phyloP scores from a whole-genome alignment of 108 stramenopile genomes.

The Nitzschia sp. region DNA sequence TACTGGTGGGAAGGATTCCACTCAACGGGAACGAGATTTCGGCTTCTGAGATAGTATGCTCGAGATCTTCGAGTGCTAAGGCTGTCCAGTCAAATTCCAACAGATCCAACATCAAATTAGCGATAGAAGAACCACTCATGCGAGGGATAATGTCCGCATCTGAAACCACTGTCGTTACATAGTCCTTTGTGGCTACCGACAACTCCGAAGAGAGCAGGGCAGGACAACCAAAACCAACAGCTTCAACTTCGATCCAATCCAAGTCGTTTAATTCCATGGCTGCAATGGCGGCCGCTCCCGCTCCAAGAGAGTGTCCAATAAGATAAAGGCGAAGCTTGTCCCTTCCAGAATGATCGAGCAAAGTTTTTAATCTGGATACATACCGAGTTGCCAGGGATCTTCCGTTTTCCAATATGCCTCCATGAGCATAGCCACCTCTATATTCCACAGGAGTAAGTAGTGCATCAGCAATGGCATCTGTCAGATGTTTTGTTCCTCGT shows the following conservation, averaged over 20 bases:
- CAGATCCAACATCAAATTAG: conserved; percentile 61
- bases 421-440: conserved; percentile 73
- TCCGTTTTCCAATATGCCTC: conserved; percentile 63
- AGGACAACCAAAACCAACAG: conserved; percentile 80
- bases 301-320: conserved; percentile 76
- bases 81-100: conserved; percentile 63
- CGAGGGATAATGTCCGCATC: conserved; percentile 78
- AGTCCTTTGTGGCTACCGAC: conserved; percentile 58
- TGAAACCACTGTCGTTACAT: conserved; percentile 68
- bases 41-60: conserved; percentile 17
- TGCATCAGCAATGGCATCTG: conserved; percentile 72
- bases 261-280: conserved; percentile 71
- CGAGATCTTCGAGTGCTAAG: conserved; percentile 24
- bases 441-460: conserved; percentile 64
- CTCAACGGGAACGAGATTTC: conserved; percentile 12
- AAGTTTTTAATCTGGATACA: conserved; percentile 48
- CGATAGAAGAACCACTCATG: conserved; percentile 63
- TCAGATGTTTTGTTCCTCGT: conserved; percentile 75
- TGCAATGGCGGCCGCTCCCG: conserved; percentile 79
- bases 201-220: conserved; percentile 60
- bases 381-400: conserved; percentile 61
- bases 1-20: conserved; percentile 7
- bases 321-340: conserved; percentile 56
- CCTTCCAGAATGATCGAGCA: conserved; percentile 50
- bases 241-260: conserved; percentile 47